phyloP scores from a whole-genome alignment of 495 filamentous ascomycete genomes.

The Clavariopsis aquatica region DNA sequence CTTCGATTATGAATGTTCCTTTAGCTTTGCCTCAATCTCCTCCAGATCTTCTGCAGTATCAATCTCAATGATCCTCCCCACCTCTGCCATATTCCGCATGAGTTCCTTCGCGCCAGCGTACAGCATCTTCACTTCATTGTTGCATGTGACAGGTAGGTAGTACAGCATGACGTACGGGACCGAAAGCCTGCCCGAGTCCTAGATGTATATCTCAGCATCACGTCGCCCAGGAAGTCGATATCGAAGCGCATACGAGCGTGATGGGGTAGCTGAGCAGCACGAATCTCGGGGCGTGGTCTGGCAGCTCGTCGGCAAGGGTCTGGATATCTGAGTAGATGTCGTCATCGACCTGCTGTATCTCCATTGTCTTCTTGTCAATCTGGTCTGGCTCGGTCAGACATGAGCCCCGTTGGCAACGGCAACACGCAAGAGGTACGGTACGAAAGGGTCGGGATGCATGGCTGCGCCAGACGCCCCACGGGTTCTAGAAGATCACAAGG shows the following conservation, averaged over 20 bases:
- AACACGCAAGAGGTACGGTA: constrained; percentile 1
- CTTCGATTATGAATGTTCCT: constrained; percentile 5
- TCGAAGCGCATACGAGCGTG: constrained; percentile 63
- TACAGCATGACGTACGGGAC: constrained; percentile 92
- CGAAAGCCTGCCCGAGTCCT: constrained; percentile 63
- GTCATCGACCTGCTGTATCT: constrained; percentile 77
- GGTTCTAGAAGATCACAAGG: constrained; percentile 4
- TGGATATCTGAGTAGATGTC: constrained; percentile 77
- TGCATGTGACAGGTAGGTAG: constrained; percentile 88
- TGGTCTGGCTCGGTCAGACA: constrained; percentile 57
- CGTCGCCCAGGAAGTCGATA: not conserved
- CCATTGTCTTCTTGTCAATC: constrained; percentile 83
- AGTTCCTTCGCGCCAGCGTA: constrained; percentile 95
- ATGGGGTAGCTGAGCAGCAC: constrained; percentile 87
- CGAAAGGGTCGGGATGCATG: constrained; percentile 4
- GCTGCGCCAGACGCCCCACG: constrained; percentile 10
- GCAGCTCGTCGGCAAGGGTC: constrained; percentile 81
- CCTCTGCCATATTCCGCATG: constrained; percentile 87
- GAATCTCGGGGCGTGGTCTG: constrained; percentile 87
- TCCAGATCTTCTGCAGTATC: constrained; percentile 74
- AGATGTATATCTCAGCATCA: constrained; percentile 7
- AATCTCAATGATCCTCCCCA: constrained; percentile 77
- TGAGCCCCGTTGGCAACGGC: constrained; percentile 33
- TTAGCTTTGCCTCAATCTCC: constrained; percentile 68
- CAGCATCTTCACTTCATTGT: constrained; percentile 80